These are phyloP conservation scores for Ammopiptanthus mongolicus DNA, from an alignment of 306 rosid species.

Conservation along the genomic window DNA sequence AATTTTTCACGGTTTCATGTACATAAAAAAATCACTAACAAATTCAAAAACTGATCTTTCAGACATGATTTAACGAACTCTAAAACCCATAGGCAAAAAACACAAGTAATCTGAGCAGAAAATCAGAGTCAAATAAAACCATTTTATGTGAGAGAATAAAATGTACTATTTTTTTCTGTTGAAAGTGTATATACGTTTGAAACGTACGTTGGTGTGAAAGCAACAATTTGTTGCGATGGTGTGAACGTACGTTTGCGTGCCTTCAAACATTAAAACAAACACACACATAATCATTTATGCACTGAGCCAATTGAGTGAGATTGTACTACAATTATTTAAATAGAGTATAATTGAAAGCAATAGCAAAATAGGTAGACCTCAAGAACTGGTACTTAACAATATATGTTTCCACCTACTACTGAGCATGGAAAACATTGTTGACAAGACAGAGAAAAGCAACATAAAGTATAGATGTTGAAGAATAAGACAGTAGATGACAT, in stretches of 20 bases:
- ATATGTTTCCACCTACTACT: background rate
- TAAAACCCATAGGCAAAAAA: background rate
- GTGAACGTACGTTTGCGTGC: too few relatives aligned
- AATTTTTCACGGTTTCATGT: background rate
- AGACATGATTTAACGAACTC: background rate
- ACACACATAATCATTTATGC: background rate
- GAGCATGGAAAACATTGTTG: background rate
- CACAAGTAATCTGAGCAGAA: background rate
- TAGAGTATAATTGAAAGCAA: background rate
- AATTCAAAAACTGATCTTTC: background rate
- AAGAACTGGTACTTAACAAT: background rate
- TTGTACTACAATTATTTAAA: background rate
- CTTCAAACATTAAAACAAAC: too few relatives aligned
- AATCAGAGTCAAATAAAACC: background rate
- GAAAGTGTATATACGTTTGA: too few relatives aligned
- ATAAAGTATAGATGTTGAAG: background rate
- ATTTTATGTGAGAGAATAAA: too few relatives aligned
- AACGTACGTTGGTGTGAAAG: too few relatives aligned
- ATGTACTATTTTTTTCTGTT: too few relatives aligned
- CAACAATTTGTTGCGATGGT: too few relatives aligned
- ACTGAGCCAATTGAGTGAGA: background rate
- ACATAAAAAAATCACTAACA: background rate
- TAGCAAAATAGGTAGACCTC: background rate
- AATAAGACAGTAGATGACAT: background rate
- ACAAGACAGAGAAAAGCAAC: constrained; percentile 3